Evolutionary conservation across 2,329 filamentous ascomycete species (phyloP).

Genomic region (Fusarium anthophilum): DNA sequence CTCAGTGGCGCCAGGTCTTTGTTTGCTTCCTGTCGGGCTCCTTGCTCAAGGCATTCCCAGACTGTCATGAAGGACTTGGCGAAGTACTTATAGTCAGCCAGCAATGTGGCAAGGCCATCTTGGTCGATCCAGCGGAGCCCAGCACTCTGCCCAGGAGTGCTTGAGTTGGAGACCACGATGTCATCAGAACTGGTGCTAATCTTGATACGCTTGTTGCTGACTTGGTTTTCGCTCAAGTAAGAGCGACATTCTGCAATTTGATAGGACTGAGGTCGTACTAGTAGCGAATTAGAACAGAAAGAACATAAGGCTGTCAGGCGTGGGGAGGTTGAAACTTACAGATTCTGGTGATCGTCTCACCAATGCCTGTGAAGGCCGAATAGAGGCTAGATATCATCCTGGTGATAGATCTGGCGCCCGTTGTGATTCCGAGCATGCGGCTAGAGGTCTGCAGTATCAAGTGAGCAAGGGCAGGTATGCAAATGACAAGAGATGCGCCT

Average conservation of each 20-base stretch:
- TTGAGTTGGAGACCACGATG: background rate
- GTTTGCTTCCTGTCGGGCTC: slow-evolving; percentile 40
- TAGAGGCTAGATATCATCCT: slow-evolving; percentile 45
- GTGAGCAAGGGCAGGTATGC: background rate
- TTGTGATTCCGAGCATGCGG: slow-evolving; percentile 36
- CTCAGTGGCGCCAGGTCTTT: slow-evolving; percentile 37
- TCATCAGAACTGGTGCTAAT: slow-evolving; percentile 27
- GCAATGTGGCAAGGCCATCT: slow-evolving; percentile 32
- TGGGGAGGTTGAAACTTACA: slow-evolving; percentile 22
- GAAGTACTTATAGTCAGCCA: slow-evolving; percentile 39
- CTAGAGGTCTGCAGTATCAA: slow-evolving; percentile 12
- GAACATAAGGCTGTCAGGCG: background rate
- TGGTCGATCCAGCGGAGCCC: slow-evolving; percentile 42
- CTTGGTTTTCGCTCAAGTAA: slow-evolving; percentile 32
- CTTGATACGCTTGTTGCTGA: slow-evolving; percentile 43
- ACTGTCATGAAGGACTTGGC: slow-evolving; percentile 31
- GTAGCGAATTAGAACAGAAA: background rate
- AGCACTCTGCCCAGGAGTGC: background rate
- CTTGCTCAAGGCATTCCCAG: slow-evolving; percentile 28
- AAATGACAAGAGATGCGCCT: background rate
- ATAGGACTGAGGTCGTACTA: slow-evolving; percentile 40
- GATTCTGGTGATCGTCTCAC: slow-evolving; percentile 39
- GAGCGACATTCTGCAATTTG: slow-evolving; percentile 39
- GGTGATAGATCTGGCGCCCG: slow-evolving; percentile 35
- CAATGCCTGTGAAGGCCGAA: slow-evolving; percentile 40